Percentiles rank a stretch among this genome's conserved stretches.
Evolutionary conservation across 2,329 filamentous ascomycete species (phyloP).

Genomic region (Epichloe glyceriae): DNA sequence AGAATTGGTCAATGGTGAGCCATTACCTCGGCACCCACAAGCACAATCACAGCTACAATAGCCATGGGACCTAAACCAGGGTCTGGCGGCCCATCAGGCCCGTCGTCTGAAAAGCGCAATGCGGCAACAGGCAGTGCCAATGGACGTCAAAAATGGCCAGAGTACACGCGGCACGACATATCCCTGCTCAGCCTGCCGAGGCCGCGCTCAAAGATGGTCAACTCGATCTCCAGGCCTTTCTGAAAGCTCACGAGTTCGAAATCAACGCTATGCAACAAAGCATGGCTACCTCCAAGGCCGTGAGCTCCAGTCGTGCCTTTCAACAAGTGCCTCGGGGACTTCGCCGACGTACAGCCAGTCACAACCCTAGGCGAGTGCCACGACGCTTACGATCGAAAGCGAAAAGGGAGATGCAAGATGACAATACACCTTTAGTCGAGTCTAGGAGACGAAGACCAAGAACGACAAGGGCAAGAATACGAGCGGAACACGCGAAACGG

Average conservation of each 20-base stretch:
- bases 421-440: conserved; percentile 77
- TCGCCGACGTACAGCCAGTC: conserved; percentile 79
- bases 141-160: conserved; percentile 28
- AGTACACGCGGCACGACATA: conserved; percentile 32
- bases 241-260: conserved; percentile 78
- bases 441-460: conserved; percentile 47
- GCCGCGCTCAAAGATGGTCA: conserved; percentile 55
- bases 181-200: conserved; percentile 37
- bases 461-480: conserved; percentile 44
- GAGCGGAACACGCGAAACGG: conserved; percentile 64
- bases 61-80: conserved; percentile 16
- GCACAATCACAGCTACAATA: neutral
- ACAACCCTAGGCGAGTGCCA: conserved; percentile 86
- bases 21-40: neutral
- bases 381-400: conserved; percentile 60
- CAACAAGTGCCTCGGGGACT: conserved; percentile 79
- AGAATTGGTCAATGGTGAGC: neutral
- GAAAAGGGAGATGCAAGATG: conserved; percentile 63
- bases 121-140: conserved; percentile 8
- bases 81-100: conserved; percentile 14
- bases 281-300: conserved; percentile 59
- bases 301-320: conserved; percentile 60
- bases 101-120: conserved; percentile 16
- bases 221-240: conserved; percentile 72
- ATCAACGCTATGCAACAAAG: conserved; percentile 74